Conservation (phyloP, 768 basidiomycete species). For the Daedaleopsis sinensis region DNA sequence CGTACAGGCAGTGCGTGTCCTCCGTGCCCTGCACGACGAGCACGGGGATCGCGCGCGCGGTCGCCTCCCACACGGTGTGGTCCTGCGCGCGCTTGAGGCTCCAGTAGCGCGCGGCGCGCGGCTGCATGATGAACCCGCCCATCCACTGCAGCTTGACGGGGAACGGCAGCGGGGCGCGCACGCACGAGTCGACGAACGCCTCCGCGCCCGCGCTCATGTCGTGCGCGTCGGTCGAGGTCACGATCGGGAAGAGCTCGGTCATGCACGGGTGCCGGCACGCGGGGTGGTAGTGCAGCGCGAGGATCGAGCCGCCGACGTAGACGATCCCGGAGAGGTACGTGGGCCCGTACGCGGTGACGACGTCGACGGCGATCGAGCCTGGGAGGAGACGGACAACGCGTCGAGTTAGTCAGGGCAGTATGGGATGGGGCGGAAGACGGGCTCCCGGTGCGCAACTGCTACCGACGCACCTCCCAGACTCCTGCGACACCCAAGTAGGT, state of each 20-base stretch:
- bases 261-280: slow-evolving; percentile 17
- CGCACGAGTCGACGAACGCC: slow-evolving; percentile 28
- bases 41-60: slow-evolving; percentile 20
- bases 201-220: slow-evolving; percentile 12
- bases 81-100: slow-evolving; percentile 26
- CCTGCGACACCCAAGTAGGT: slow-evolving; percentile 7
- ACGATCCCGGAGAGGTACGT: slow-evolving; percentile 27
- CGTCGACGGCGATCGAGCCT: slow-evolving; percentile 20
- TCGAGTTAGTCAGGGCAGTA: neutral
- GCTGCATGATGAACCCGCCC: slow-evolving; percentile 25
- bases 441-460: neutral
- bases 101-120: slow-evolving; percentile 23
- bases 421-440: too few species aligned
- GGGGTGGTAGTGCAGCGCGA: slow-evolving; percentile 20
- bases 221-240: slow-evolving; percentile 19
- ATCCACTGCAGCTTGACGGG: slow-evolving; percentile 24
- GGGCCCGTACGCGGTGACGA: slow-evolving; percentile 22
- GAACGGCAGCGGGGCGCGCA: slow-evolving; percentile 24
- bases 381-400: neutral
- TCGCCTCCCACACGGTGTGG: slow-evolving; percentile 22
- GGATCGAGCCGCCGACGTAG: slow-evolving; percentile 27
- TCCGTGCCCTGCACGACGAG: slow-evolving; percentile 28
- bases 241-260: slow-evolving; percentile 9
- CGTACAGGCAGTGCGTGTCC: slow-evolving; percentile 23
- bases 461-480: slow-evolving; percentile 27